Percentiles rank a stretch among this genome's conserved stretches.
Evolutionary conservation across 108 stramenopile species (phyloP).

Genomic region (Ochromonas danica): DNA sequence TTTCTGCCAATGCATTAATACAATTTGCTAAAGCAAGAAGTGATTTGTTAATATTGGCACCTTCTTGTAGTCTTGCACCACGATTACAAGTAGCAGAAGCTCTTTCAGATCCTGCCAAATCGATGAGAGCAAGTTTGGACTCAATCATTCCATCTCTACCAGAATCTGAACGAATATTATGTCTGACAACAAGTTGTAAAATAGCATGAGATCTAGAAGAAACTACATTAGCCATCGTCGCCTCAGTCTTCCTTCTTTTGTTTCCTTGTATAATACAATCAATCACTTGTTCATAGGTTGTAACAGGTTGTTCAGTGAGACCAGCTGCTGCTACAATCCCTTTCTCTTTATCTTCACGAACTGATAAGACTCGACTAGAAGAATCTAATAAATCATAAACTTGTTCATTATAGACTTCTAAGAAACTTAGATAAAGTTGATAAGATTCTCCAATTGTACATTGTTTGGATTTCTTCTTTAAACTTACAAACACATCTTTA

Average conservation of each 20-base stretch:
- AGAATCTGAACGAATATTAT: background rate
- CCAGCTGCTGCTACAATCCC: conserved; percentile 59
- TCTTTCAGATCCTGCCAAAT: conserved; percentile 57
- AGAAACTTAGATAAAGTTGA: conserved; percentile 37
- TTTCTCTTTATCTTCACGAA: conserved; percentile 57
- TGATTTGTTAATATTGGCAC: conserved; percentile 64
- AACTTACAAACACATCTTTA: conserved; percentile 48
- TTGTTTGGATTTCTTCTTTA: conserved; percentile 35
- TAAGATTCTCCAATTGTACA: conserved; percentile 33
- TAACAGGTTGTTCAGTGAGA: conserved; percentile 43
- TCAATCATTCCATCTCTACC: conserved; percentile 13
- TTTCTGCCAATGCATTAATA: conserved; percentile 58
- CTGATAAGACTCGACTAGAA: conserved; percentile 42
- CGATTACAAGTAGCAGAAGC: conserved; percentile 57
- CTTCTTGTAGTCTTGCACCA: conserved; percentile 55
- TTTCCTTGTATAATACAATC: conserved; percentile 56
- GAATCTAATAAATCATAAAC: conserved; percentile 61
- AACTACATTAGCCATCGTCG: conserved; percentile 60
- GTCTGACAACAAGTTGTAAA: conserved; percentile 43
- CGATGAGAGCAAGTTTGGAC: conserved; percentile 52
- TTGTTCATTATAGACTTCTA: conserved; percentile 68
- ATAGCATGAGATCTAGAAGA: conserved; percentile 63
- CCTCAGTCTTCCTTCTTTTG: conserved; percentile 56
- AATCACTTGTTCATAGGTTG: conserved; percentile 46
- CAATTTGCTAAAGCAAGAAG: conserved; percentile 66